Base-by-base conservation (phyloP, 2,329 filamentous ascomycete species). In the Microdochium paspali region DNA sequence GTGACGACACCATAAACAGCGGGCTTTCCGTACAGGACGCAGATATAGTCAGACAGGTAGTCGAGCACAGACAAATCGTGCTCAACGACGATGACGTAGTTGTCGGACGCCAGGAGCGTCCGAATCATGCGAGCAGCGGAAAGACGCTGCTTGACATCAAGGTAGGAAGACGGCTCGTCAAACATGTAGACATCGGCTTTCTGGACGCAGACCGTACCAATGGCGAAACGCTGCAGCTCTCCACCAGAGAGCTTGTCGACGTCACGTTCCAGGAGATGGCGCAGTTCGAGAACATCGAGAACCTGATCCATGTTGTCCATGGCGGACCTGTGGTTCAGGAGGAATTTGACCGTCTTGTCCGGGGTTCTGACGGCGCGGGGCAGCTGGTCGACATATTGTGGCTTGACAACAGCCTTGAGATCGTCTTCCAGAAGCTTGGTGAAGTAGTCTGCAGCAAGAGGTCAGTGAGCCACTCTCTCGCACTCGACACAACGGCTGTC, bases 161-260 rank as follows among this genome's bases (percentile, higher is more conserved):
- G 80, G 69, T 96, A 98, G 31, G 93, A 98, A 35, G 91, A 97
- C 18, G 94, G 94, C 74, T 98, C 93, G 68, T 98, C 93, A 61
- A 98, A 98, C 93, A 98, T 97, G 77, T 98, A 98, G 10, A 95
- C 89, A 66, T 98, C 93, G 57, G 91, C 91, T 61, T 95, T 83
- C 67, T 97, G 91, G 21, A 97, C 90, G 61, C 90, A 95, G 53
- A 95, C 90, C 46, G 91, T 87, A 61, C 87, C 93, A 58, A 98
- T 96, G 59, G 93, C 93, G 61, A 98, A 98, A 69, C 93, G 86
- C 70, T 98, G 93, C 62, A 98, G 79, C 70, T 98, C 94, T 77
- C 93, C 93, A 79, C 93, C 94, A 54, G 93, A 98, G 21, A 98
- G 81, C 30, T 87, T 79, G 58, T 79, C 82, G 58, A 98, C 87